Percentiles rank a stretch among this genome's conserved stretches.
phyloP scores from a whole-genome alignment of 495 filamentous ascomycete species.

The Cryomyces antarcticus region DNA sequence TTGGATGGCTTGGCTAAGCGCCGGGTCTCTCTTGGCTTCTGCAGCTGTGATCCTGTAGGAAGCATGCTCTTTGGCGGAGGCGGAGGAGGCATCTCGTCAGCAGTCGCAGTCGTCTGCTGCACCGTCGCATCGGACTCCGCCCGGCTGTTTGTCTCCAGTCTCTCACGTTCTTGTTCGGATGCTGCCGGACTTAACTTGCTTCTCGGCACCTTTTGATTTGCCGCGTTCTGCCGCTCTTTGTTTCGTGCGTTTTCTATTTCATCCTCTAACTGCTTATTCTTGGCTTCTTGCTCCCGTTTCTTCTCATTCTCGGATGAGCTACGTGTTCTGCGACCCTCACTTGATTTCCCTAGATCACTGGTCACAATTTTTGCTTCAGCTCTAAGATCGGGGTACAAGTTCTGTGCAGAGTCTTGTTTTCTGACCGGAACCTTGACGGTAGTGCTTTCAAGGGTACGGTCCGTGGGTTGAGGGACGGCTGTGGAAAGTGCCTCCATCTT shows the following conservation, averaged over 20 bases:
- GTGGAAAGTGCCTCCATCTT: slow-evolving; percentile 37
- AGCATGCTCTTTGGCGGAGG: slow-evolving; percentile 36
- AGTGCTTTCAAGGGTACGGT: no score
- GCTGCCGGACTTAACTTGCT: slow-evolving; percentile 23
- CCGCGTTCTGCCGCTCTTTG: slow-evolving; percentile 28
- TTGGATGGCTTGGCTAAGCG: slow-evolving; percentile 52
- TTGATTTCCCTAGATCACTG: slow-evolving; percentile 1
- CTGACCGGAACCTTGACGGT: no score
- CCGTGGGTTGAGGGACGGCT: slow-evolving; percentile 1
- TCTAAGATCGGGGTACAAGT: neutral
- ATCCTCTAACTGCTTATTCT: slow-evolving; percentile 32
- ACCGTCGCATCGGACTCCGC: neutral
- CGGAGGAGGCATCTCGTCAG: slow-evolving; percentile 30
- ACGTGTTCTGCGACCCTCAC: slow-evolving; percentile 40
- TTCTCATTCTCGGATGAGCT: slow-evolving; percentile 57
- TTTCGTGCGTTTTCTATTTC: slow-evolving; percentile 43
- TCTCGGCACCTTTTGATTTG: neutral
- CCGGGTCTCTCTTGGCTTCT: slow-evolving; percentile 35
- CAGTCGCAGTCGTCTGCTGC: slow-evolving; percentile 3
- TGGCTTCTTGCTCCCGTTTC: slow-evolving; percentile 41
- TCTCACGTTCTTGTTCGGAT: slow-evolving; percentile 8
- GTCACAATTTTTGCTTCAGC: no score
- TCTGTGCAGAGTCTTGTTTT: neutral
- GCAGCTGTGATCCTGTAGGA: slow-evolving; percentile 19
- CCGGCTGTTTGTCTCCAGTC: no score